phyloP scores from a whole-genome alignment of 495 filamentous ascomycete genomes.

The Aspergillus sclerotiicarbonarius region DNA sequence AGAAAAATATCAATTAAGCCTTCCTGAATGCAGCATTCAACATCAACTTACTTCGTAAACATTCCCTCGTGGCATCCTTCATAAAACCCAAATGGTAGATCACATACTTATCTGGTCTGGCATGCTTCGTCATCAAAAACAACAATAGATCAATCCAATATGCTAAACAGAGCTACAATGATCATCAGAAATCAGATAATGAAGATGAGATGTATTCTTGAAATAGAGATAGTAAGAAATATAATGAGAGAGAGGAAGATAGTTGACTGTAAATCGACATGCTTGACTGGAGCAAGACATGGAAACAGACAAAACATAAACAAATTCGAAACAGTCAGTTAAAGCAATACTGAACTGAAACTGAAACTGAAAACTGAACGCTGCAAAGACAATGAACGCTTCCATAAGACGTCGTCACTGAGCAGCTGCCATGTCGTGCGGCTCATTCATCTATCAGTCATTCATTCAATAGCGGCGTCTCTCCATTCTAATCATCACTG shows the following conservation, averaged over 20 bases:
- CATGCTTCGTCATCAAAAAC: too few relatives aligned
- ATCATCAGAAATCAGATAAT: conserved; percentile 8
- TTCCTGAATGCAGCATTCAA: not conserved
- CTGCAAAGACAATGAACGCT: conserved; percentile 8
- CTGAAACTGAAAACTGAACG: conserved; percentile 8
- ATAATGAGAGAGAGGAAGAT: conserved; percentile 28
- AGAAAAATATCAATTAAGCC: not conserved
- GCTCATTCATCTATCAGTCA: conserved; percentile 26
- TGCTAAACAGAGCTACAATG: conserved; percentile 2
- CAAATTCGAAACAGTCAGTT: too few relatives aligned
- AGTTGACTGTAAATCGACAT: not conserved
- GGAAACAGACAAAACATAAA: conserved; percentile 1
- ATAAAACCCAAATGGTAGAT: not conserved
- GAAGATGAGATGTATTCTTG: conserved; percentile 1
- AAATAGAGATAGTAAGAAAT: conserved; percentile 21
- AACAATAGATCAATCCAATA: not conserved
- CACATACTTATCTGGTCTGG: too few relatives aligned
- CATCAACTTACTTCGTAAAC: not conserved
- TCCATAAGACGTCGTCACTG: conserved; percentile 12
- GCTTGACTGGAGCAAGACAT: not conserved
- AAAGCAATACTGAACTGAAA: not conserved
- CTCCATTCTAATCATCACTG: conserved; percentile 28
- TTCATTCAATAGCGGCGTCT: conserved; percentile 29
- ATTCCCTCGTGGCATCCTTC: not conserved
- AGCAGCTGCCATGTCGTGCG: not conserved